A percentile compares a stretch with the other conserved stretches of the same genome.
These are phyloP conservation scores for Thermothelomyces thermophilus DNA, from an alignment of 2,329 filamentous ascomycete genomes.

Conservation along the genomic window DNA sequence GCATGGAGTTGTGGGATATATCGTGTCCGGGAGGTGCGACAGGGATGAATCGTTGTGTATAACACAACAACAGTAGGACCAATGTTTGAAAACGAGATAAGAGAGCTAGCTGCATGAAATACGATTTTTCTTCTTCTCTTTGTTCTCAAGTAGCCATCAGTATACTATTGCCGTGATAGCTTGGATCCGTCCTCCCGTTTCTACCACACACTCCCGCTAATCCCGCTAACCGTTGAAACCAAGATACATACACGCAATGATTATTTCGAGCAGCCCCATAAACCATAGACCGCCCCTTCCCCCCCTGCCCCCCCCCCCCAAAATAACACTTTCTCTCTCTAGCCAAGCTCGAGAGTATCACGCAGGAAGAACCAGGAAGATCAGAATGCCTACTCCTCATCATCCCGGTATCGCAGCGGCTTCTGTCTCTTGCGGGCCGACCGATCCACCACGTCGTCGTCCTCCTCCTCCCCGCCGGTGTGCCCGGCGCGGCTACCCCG, in stretches of 20 bases:
- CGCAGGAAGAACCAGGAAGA: neutral
- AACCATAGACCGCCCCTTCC: no score
- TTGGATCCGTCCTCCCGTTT: no score
- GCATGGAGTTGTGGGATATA: constrained; percentile 40
- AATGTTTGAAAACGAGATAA: no score
- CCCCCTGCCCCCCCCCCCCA: no score
- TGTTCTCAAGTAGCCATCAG: no score
- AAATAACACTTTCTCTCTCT: neutral
- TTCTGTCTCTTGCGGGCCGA: constrained; percentile 22
- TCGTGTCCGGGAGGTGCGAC: neutral
- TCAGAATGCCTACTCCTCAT: constrained; percentile 17
- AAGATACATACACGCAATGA: no score
- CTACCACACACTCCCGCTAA: neutral
- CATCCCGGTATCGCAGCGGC: constrained; percentile 20
- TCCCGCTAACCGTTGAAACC: neutral
- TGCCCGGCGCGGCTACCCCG: neutral
- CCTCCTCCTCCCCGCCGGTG: constrained; percentile 5
- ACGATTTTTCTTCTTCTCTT: no score
- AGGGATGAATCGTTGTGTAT: no score
- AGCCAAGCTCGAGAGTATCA: neutral
- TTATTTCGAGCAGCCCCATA: no score
- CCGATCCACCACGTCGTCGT: constrained; percentile 15
- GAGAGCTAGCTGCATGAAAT: neutral
- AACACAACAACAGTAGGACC: no score
- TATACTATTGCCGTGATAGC: neutral